These are phyloP conservation scores for Parasarocladium wereldwijsianum DNA, from an alignment of 2,329 filamentous ascomycete species.

Conservation along the genomic window DNA sequence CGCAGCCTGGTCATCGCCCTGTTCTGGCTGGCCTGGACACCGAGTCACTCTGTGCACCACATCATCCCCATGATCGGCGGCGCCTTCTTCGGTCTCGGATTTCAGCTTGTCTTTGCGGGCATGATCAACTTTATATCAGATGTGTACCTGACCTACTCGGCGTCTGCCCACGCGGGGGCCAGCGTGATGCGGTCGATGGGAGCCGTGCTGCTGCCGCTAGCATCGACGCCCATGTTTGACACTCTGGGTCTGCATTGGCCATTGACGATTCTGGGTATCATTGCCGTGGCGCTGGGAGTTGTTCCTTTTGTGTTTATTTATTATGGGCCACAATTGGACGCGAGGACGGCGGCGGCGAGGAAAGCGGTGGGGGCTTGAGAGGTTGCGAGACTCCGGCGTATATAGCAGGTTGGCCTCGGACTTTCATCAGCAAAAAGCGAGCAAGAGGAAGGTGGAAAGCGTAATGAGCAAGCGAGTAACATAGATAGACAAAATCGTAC, in stretches of 20 bases:
- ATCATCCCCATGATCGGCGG: conserved; percentile 44
- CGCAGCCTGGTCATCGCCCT: conserved; percentile 40
- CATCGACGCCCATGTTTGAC: conserved; percentile 16
- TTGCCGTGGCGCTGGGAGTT: conserved; percentile 14
- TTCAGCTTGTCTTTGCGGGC: conserved; percentile 48
- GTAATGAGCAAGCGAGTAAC: too few relatives aligned
- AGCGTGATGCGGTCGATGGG: conserved; percentile 92
- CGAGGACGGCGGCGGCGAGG: conserved; percentile 9
- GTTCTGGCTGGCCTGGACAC: conserved; percentile 49
- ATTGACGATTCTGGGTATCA: conserved; percentile 17
- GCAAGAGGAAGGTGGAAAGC: too few relatives aligned
- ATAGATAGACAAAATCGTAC: too few relatives aligned
- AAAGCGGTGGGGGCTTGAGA: neutral
- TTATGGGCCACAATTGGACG: conserved; percentile 15
- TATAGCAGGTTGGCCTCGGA: too few relatives aligned
- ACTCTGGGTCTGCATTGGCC: conserved; percentile 19
- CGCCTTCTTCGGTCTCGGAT: conserved; percentile 45
- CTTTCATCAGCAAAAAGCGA: too few relatives aligned
- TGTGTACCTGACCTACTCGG: conserved; percentile 52
- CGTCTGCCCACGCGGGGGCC: conserved; percentile 65
- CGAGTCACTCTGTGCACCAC: conserved; percentile 31
- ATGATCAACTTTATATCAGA: conserved; percentile 51
- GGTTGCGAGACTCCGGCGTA: too few relatives aligned
- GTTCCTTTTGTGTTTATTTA: conserved; percentile 18
- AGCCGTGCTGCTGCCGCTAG: conserved; percentile 42